Percentiles rank a stretch among this genome's conserved stretches.
phyloP scores from a whole-genome alignment of 306 rosid species.

The Castanea mollissima region DNA sequence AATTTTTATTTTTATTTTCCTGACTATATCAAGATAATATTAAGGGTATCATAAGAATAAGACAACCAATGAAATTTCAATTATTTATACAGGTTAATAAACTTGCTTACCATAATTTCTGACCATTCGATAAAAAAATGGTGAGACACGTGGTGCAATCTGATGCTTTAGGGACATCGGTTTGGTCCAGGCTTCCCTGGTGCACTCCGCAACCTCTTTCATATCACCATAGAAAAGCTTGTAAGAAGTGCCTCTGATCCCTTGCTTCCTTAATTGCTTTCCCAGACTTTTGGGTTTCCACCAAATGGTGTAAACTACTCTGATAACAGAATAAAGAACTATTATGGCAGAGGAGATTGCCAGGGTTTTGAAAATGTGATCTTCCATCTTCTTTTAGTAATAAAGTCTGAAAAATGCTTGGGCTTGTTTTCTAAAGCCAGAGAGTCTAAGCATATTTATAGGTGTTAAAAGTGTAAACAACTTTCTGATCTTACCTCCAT shows the following conservation, averaged over 20 bases:
- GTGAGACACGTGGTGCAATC: constrained; percentile 41
- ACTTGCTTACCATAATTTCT: constrained; percentile 33
- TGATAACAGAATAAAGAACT: constrained; percentile 10
- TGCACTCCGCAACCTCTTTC: constrained; percentile 26
- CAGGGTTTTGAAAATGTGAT: constrained; percentile 17
- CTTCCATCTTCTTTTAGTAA: constrained; percentile 21
- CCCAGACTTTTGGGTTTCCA: constrained; percentile 37
- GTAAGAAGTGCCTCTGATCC: constrained; percentile 44
- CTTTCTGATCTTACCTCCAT: too few relatives aligned
- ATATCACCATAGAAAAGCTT: constrained; percentile 38
- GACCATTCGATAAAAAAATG: constrained; percentile 31
- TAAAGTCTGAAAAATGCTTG: background rate
- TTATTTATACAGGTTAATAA: background rate
- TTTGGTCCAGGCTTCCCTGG: constrained; percentile 26
- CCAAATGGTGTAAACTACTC: constrained; percentile 25
- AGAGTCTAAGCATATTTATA: background rate
- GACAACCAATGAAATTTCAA: background rate
- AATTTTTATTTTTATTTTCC: too few relatives aligned
- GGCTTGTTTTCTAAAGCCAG: background rate
- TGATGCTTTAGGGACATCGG: constrained; percentile 32
- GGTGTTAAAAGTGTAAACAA: background rate
- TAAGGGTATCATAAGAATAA: background rate
- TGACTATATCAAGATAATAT: too few relatives aligned
- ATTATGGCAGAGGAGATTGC: constrained; percentile 1
- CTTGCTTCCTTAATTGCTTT: constrained; percentile 35